A percentile compares a stretch with the other conserved stretches of the same genome.
Evolutionary conservation across 1,284 basidiomycete species (phyloP).

Genomic region (Ganoderma leucocontextum): DNA sequence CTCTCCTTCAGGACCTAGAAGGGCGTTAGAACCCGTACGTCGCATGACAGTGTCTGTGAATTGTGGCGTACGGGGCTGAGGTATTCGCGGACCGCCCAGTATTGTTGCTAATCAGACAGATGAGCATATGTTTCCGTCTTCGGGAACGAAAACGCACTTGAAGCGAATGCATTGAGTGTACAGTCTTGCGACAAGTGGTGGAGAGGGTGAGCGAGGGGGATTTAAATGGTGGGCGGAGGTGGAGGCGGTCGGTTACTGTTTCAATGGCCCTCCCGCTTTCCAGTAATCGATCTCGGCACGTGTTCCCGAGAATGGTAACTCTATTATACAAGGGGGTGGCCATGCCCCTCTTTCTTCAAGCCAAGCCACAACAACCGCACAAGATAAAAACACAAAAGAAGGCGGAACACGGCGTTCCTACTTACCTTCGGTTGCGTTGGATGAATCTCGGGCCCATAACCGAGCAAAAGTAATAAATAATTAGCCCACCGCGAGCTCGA

Average conservation of each 20-base stretch:
- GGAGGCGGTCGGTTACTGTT: conserved; percentile 23
- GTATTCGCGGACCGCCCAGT: conserved; percentile 96
- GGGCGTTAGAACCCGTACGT: conserved; percentile 25
- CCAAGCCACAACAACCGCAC: neutral
- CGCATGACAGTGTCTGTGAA: conserved; percentile 28
- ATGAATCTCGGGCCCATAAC: no score
- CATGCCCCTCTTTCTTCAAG: conserved; percentile 5
- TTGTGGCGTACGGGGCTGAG: conserved; percentile 82
- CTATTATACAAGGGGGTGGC: conserved; percentile 15
- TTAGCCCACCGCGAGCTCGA: conserved; percentile 91
- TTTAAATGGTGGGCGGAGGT: conserved; percentile 13
- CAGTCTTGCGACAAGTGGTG: conserved; percentile 14
- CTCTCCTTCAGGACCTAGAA: conserved; percentile 92
- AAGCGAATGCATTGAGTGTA: conserved; percentile 69
- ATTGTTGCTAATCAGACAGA: conserved; percentile 71
- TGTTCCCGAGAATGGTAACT: conserved; percentile 26
- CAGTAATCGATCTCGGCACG: conserved; percentile 37
- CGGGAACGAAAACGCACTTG: conserved; percentile 54
- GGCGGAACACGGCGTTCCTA: neutral
- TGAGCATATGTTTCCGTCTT: neutral
- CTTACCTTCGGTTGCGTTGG: no score
- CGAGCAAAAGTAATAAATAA: conserved; percentile 24
- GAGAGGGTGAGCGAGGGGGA: conserved; percentile 19
- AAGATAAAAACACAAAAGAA: neutral
- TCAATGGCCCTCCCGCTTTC: conserved; percentile 20